phyloP scores from a whole-genome alignment of 352 stramenopile species.

The Globisporangium perplexum region DNA sequence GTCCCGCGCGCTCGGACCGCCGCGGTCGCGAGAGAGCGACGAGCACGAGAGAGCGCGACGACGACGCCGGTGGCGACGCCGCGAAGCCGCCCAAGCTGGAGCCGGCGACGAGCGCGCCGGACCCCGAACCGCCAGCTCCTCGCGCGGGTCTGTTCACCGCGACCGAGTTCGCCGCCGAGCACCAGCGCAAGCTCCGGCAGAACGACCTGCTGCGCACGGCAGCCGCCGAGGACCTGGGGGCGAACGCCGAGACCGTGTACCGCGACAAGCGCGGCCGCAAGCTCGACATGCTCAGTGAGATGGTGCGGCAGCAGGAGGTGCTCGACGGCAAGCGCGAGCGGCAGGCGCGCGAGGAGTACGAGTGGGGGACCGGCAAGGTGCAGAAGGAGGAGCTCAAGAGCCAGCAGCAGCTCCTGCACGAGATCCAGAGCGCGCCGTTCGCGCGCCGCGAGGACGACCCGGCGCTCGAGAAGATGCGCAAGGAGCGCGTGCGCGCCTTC shows the following conservation, averaged over 20 bases:
- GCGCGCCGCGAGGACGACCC: slow-evolving; percentile 62
- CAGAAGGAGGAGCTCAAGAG: slow-evolving; percentile 64
- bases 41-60: background rate
- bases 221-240: slow-evolving; percentile 57
- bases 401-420: slow-evolving; percentile 49
- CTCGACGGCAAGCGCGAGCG: slow-evolving; percentile 69
- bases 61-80: background rate
- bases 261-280: slow-evolving; percentile 79
- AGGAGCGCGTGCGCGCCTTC: slow-evolving; percentile 58
- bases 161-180: slow-evolving; percentile 56
- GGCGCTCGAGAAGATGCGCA: slow-evolving; percentile 56
- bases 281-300: slow-evolving; percentile 83
- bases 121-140: slow-evolving; percentile 16
- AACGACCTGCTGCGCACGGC: slow-evolving; percentile 50
- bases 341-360: slow-evolving; percentile 75
- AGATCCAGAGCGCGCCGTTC: slow-evolving; percentile 66
- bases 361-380: slow-evolving; percentile 80
- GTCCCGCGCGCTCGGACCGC: background rate
- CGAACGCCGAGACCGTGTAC: slow-evolving; percentile 79
- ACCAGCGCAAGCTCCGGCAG: slow-evolving; percentile 37
- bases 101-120: background rate
- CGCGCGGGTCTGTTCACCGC: slow-evolving; percentile 60
- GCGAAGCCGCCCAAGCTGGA: background rate
- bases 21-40: background rate
- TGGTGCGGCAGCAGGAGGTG: slow-evolving; percentile 76